These are phyloP conservation scores for Stagonosporopsis chrysanthemi DNA, from an alignment of 2,329 filamentous ascomycete species.

Conservation along the genomic window DNA sequence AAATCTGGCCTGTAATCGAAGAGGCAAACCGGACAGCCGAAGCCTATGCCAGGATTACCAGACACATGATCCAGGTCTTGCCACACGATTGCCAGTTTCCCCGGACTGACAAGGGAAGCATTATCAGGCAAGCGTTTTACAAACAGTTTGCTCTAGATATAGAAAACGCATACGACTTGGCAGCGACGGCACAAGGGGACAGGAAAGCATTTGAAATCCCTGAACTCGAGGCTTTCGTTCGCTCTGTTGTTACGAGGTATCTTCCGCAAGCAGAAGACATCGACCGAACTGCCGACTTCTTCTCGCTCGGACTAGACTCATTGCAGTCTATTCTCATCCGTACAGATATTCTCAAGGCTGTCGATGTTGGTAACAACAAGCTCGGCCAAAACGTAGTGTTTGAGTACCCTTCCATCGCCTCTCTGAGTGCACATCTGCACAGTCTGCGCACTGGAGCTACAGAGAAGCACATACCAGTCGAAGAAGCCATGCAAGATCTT, in stretches of 20 bases:
- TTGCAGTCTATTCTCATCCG: slow-evolving; percentile 66
- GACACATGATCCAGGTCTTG: slow-evolving; percentile 61
- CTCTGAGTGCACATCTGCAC: slow-evolving; percentile 56
- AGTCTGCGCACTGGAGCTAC: slow-evolving; percentile 51
- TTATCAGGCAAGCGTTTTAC: slow-evolving; percentile 62
- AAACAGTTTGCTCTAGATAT: slow-evolving; percentile 58
- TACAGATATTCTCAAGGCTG: slow-evolving; percentile 57
- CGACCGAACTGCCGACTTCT: slow-evolving; percentile 62
- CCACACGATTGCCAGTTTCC: slow-evolving; percentile 57
- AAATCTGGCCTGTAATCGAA: slow-evolving; percentile 59
- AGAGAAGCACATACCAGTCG: slow-evolving; percentile 43
- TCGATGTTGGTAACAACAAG: slow-evolving; percentile 56
- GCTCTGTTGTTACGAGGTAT: slow-evolving; percentile 22
- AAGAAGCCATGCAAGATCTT: slow-evolving; percentile 55
- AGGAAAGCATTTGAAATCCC: slow-evolving; percentile 31
- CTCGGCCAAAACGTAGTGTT: slow-evolving; percentile 67
- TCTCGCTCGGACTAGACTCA: slow-evolving; percentile 65
- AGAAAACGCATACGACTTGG: slow-evolving; percentile 52
- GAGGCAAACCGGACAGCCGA: slow-evolving; percentile 59
- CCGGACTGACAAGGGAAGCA: slow-evolving; percentile 64
- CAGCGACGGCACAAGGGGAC: slow-evolving; percentile 14
- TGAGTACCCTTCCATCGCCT: slow-evolving; percentile 60
- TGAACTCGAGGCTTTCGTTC: slow-evolving; percentile 40
- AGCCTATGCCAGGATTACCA: slow-evolving; percentile 62
- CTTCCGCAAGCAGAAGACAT: slow-evolving; percentile 21